phyloP scores from a whole-genome alignment of 2,329 filamentous ascomycete genomes.

The Arachnomyces sp. region DNA sequence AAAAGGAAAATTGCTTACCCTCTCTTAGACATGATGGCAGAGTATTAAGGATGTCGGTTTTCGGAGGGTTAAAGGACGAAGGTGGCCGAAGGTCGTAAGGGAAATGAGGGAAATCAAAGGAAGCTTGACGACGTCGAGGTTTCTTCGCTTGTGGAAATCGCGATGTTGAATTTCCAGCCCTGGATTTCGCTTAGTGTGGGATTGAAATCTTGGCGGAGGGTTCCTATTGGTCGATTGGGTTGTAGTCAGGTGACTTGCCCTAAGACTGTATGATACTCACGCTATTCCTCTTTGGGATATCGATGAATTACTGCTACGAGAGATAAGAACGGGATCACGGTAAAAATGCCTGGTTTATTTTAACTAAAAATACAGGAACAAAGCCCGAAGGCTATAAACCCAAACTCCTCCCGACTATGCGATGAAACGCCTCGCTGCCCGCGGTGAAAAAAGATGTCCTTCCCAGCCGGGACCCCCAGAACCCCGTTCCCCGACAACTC shows the following conservation, averaged over 20 bases:
- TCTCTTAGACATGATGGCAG: slow-evolving; percentile 45
- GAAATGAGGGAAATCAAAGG: slow-evolving; percentile 4
- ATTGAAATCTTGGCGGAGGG: slow-evolving; percentile 35
- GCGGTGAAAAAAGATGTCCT: too few relatives aligned
- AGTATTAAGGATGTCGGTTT: slow-evolving; percentile 32
- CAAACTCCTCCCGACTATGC: too few relatives aligned
- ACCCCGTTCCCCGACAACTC: too few relatives aligned
- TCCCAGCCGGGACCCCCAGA: too few relatives aligned
- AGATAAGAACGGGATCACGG: too few relatives aligned
- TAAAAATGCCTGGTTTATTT: too few relatives aligned
- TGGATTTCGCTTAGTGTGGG: slow-evolving; percentile 39
- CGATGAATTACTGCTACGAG: too few relatives aligned
- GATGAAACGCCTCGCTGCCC: too few relatives aligned
- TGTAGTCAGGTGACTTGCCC: slow-evolving; percentile 22
- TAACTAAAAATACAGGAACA: too few relatives aligned
- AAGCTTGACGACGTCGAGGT: slow-evolving; percentile 21
- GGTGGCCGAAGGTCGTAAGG: slow-evolving; percentile 19
- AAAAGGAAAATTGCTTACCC: slow-evolving; percentile 32
- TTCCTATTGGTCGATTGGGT: slow-evolving; percentile 18
- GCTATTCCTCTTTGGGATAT: too few relatives aligned
- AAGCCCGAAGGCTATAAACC: too few relatives aligned
- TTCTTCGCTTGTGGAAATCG: slow-evolving; percentile 14
- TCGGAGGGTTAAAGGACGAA: slow-evolving; percentile 25
- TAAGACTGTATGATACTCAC: slow-evolving; percentile 24
- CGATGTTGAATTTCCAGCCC: slow-evolving; percentile 24